Evolutionary conservation across 768 basidiomycete genomes (phyloP).

Genomic region (Lyophyllum semitale): DNA sequence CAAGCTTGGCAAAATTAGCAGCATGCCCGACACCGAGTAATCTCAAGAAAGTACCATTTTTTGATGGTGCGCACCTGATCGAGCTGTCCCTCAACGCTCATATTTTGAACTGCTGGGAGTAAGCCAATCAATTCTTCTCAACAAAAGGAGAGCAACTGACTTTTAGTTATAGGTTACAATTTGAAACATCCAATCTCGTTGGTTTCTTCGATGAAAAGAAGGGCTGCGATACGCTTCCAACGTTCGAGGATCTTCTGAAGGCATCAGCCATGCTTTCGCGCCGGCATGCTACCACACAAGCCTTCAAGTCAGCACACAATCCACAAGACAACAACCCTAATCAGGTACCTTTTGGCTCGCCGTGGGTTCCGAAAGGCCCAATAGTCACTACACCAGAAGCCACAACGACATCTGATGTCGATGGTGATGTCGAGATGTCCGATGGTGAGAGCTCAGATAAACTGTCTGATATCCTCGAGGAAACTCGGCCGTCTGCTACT

Average conservation of each 20-base stretch:
- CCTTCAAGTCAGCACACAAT: slow-evolving; percentile 1
- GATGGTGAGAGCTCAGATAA: background rate
- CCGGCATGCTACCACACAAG: slow-evolving; percentile 7
- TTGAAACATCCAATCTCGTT: slow-evolving; percentile 10
- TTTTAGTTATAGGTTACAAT: background rate
- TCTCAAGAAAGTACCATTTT: slow-evolving; percentile 26
- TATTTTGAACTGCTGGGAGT: slow-evolving; percentile 23
- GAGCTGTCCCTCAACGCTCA: slow-evolving; percentile 20
- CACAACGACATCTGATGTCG: too few species aligned
- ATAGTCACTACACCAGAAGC: slow-evolving; percentile 5
- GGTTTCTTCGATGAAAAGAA: slow-evolving; percentile 4
- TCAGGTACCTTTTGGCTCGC: slow-evolving; percentile 7
- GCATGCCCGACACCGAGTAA: slow-evolving; percentile 22
- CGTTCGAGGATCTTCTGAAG: slow-evolving; percentile 7
- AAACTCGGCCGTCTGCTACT: background rate
- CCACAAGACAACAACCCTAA: background rate
- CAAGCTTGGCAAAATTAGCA: slow-evolving; percentile 14
- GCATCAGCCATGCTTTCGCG: background rate
- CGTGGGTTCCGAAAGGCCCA: slow-evolving; percentile 7
- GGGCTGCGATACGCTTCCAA: background rate
- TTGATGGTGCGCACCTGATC: slow-evolving; percentile 19
- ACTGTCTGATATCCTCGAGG: slow-evolving; percentile 5
- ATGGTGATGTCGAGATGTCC: too few species aligned
- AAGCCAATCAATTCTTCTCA: background rate
- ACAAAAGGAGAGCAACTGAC: background rate